Conservation (phyloP, 2,329 filamentous ascomycete genomes). For the Colletotrichum sp. region DNA sequence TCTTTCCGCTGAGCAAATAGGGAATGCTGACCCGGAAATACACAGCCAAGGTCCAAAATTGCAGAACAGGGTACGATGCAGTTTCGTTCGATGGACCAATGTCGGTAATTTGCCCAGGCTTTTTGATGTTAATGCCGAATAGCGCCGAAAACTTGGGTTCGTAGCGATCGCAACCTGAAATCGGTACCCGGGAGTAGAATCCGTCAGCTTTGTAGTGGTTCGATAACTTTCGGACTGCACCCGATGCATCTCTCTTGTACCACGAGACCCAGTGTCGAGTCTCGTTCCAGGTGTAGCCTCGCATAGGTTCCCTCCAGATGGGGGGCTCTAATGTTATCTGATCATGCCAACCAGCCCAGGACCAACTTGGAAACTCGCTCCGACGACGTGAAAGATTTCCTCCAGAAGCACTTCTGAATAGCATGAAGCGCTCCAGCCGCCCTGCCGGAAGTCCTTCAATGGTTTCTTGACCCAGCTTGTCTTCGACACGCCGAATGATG, state of each 20-base stretch:
- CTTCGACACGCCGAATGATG: not conserved
- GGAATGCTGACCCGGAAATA: not conserved
- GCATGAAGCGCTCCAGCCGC: not conserved
- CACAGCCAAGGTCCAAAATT: not conserved
- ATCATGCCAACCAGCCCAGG: not conserved
- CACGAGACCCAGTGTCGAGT: not conserved
- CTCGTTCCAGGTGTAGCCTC: not conserved
- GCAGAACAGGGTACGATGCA: not conserved
- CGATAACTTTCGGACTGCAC: not conserved
- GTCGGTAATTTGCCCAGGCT: fast-evolving
- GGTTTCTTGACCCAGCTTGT: not conserved
- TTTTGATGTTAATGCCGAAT: not conserved
- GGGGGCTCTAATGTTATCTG: not conserved
- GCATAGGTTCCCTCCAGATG: not conserved
- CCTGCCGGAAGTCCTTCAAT: not conserved
- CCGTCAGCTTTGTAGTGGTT: not conserved
- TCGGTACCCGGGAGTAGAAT: too few relatives aligned
- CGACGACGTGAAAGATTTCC: not conserved
- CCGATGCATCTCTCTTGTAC: not conserved
- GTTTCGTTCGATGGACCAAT: fast-evolving
- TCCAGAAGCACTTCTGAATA: not conserved
- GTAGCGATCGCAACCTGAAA: not conserved
- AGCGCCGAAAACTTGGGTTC: not conserved
- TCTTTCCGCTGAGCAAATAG: not conserved
- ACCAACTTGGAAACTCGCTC: not conserved